Evolutionary conservation across 768 basidiomycete species (phyloP).

Genomic region (Piloderma croceum): DNA sequence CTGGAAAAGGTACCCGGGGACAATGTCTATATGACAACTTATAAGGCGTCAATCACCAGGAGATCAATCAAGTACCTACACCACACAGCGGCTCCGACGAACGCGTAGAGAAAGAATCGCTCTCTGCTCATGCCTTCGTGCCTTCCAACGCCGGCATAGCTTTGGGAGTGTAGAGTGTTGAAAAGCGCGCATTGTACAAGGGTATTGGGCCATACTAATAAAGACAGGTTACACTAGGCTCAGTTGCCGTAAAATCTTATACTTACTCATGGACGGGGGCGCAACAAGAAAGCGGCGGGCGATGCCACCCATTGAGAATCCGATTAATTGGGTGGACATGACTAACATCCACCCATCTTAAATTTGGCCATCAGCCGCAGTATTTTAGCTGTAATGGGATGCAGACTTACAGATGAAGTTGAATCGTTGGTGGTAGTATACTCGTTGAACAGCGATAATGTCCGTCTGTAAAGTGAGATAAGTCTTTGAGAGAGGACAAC

Average conservation of each 20-base stretch:
- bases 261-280: constrained; percentile 51
- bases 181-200: constrained; percentile 66
- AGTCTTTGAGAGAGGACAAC: no score
- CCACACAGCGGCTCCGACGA: constrained; percentile 41
- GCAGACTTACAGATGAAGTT: constrained; percentile 36
- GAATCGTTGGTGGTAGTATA: constrained; percentile 57
- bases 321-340: constrained; percentile 68
- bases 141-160: constrained; percentile 48
- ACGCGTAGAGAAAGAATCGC: constrained; percentile 53
- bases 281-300: constrained; percentile 58
- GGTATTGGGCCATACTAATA: constrained; percentile 74
- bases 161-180: constrained; percentile 66
- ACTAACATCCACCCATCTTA: constrained; percentile 60
- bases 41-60: not conserved
- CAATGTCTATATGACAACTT: constrained; percentile 37
- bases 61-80: constrained; percentile 29
- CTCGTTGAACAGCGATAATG: constrained; percentile 66
- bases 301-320: constrained; percentile 52
- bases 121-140: constrained; percentile 54
- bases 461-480: no score
- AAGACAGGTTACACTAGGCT: constrained; percentile 10
- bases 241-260: constrained; percentile 2
- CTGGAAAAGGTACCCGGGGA: constrained; percentile 61
- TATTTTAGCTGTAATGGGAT: no score
- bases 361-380: constrained; percentile 10